Evolutionary conservation across 2,329 filamentous ascomycete species (phyloP).

Genomic region (Mycocentrospora acerina): DNA sequence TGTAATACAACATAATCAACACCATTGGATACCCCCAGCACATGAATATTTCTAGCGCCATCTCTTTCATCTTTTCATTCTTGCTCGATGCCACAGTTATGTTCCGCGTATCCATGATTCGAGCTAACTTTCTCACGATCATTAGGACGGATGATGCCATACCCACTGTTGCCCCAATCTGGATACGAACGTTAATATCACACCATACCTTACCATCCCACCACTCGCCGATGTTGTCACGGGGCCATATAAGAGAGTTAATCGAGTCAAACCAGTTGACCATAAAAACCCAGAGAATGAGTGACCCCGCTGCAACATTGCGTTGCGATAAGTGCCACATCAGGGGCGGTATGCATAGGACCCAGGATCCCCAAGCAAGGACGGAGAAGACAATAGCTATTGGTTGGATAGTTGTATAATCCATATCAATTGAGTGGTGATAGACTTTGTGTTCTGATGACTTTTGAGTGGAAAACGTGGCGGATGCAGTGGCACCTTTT

Average conservation of each 20-base stretch:
- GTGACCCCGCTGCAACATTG: constrained; percentile 60
- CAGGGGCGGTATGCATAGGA: constrained; percentile 59
- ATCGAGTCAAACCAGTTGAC: constrained; percentile 60
- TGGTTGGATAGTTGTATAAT: constrained; percentile 35
- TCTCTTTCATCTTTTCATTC: constrained; percentile 49
- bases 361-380: constrained; percentile 52
- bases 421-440: too few relatives aligned
- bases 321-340: constrained; percentile 61
- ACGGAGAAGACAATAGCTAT: constrained; percentile 49
- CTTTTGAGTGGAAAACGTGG: too few relatives aligned
- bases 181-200: constrained; percentile 64
- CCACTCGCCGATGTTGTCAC: constrained; percentile 56
- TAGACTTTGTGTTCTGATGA: too few relatives aligned
- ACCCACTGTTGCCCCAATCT: constrained; percentile 55
- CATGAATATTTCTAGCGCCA: constrained; percentile 55
- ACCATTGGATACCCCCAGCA: constrained; percentile 59
- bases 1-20: constrained; percentile 58
- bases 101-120: constrained; percentile 61
- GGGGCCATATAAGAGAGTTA: constrained; percentile 67
- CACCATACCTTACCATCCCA: constrained; percentile 63
- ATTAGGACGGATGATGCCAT: constrained; percentile 57
- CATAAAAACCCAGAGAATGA: constrained; percentile 59
- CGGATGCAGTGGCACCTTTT: too few relatives aligned
- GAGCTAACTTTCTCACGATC: constrained; percentile 62
- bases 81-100: constrained; percentile 54